Base-by-base conservation (phyloP, 768 basidiomycete genomes). In the Amanita muscaria region DNA sequence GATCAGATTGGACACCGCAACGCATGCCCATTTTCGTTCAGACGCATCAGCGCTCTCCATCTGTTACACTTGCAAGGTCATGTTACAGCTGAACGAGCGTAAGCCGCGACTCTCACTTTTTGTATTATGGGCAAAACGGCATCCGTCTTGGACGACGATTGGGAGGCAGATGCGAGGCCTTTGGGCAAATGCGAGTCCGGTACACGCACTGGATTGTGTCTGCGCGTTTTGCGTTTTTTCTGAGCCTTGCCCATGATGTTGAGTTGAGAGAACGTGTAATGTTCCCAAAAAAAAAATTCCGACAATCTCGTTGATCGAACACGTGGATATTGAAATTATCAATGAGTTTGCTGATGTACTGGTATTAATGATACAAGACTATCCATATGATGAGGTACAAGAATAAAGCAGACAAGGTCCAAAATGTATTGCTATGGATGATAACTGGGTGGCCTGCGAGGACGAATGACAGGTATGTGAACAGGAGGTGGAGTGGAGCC, bases 21-120 rank as follows among this genome's bases (percentile, higher is more conserved):
- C 90, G 59, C 92, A 94, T 3, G 92, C 90, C 92, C 90, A 96
- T 59, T 89, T 88, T 42, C 93, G 78, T 52, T 97, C 93, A 1
- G 73, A 64, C 6, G 75, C 70, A 53, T 94, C 89, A 4, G 77
- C 53, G 60, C 81, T 80, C 55, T 80, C 77, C 73, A 91, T 80
- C 87, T 89, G 56, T 2, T n/a, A n/a, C 25, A 33, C 40, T 15
- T 35, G 52, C 35, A 35, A 30, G 41, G 32, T 21, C 15, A 32
- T n/a, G n/a, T n/a, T n/a, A 39, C 36, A 40, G 10, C 51, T 48
- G 12, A 21, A 37, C 37, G 33, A 46, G 50, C 19, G 39, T 21
- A 18, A 35, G 40, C 42, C 47, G 51, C 22, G 29, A 30, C 22
- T 6, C 51, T 38, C 41, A 91, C 93, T 75, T 94, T 94, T 64